Conservation (phyloP, 768 basidiomycete genomes). For the Termitomyces eurrhizus region DNA sequence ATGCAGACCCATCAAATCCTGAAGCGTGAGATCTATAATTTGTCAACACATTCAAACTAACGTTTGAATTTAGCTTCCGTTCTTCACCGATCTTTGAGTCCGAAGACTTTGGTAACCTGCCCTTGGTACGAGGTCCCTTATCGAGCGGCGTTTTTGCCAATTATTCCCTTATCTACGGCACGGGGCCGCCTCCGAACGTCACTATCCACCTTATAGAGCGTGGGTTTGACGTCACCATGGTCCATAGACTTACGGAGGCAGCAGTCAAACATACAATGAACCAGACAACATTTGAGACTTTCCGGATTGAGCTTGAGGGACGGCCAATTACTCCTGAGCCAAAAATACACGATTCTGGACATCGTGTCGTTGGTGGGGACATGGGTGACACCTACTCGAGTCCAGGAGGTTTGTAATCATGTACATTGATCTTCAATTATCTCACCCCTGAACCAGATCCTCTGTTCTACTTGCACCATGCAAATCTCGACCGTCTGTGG, state of each 20-base stretch:
- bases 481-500: conserved; percentile 38
- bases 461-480: conserved; percentile 36
- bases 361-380: conserved; percentile 31
- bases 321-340: conserved; percentile 20
- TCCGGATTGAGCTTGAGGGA: conserved; percentile 35
- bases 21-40: conserved; percentile 15
- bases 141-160: conserved; percentile 31
- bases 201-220: conserved; percentile 30
- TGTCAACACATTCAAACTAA: neutral
- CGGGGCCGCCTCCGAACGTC: conserved; percentile 26
- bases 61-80: conserved; percentile 21
- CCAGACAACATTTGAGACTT: conserved; percentile 26
- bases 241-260: conserved; percentile 18
- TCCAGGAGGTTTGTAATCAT: conserved; percentile 28
- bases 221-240: conserved; percentile 18
- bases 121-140: conserved; percentile 24
- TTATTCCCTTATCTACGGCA: conserved; percentile 30
- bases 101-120: conserved; percentile 35
- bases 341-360: conserved; percentile 32
- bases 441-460: conserved; percentile 25
- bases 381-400: conserved; percentile 32
- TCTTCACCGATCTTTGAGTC: conserved; percentile 33
- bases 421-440: neutral
- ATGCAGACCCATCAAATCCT: conserved; percentile 21
- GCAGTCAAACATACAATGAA: conserved; percentile 14